Evolutionary conservation across 2,329 filamentous ascomycete genomes (phyloP).

Genomic region (Whalleya microplaca): DNA sequence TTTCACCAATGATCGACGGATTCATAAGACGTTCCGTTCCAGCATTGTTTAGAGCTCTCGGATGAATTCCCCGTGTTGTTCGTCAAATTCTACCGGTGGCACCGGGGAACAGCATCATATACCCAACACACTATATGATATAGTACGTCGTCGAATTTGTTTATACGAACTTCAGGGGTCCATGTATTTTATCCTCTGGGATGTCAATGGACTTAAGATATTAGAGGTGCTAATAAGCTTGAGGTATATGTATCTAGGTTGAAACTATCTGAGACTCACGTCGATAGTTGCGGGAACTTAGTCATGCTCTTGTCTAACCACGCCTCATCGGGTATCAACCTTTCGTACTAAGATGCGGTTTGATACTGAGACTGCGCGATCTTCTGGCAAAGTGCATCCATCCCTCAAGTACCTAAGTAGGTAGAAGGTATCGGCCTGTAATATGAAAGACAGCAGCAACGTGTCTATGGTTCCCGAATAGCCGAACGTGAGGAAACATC

Average conservation of each 20-base stretch:
- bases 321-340: neutral
- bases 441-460: slow-evolving; percentile 25
- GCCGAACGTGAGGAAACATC: slow-evolving; percentile 8
- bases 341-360: neutral
- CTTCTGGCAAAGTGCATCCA: neutral
- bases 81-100: neutral
- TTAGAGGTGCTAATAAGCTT: neutral
- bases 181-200: no score
- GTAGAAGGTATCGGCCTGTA: slow-evolving; percentile 23
- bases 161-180: neutral
- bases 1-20: slow-evolving; percentile 11
- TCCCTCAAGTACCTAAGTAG: slow-evolving; percentile 9
- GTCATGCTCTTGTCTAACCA: neutral
- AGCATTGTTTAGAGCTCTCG: slow-evolving; percentile 12
- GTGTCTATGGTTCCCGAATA: slow-evolving; percentile 21
- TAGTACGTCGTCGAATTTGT: neutral
- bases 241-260: neutral
- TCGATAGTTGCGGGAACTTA: neutral
- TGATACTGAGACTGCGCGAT: neutral
- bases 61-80: slow-evolving; percentile 17
- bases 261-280: neutral
- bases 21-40: slow-evolving; percentile 22
- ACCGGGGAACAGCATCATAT: neutral
- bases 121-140: neutral
- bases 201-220: neutral